Base-by-base conservation (phyloP, 2,329 filamentous ascomycete genomes). In the Fusarium mangiferae region DNA sequence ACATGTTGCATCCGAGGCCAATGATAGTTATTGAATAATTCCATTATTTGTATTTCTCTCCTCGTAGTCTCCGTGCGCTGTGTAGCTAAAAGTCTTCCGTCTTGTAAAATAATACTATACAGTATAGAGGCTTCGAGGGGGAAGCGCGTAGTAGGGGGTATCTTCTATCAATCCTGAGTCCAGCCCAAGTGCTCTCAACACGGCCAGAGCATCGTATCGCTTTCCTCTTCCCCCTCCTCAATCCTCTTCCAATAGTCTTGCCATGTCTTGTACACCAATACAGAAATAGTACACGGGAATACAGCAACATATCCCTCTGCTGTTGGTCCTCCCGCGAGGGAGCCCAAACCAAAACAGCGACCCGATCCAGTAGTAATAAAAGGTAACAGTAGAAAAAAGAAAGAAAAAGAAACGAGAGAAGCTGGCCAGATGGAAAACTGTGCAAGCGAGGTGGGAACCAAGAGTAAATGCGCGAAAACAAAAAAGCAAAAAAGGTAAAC, bases 121-220 rank as follows among this genome's bases (percentile, higher is more conserved):
- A 79, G 70, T 78, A 61, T 75, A 74, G 72, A 77, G 65, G 68
- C 63, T 68, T 66, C 54, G 71, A 77, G 61, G 71, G 77, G 64
- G 60, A 70, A 75, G 66, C 70, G 66, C 71, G 68, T 41, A 56
- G 63, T 68, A 74, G 70, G 75, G 76, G 78, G 79, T 81, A 80
- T 81, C 80, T 75, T 81, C 72, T 78, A 76, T 76, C 72, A 75
- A 68, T 79, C 73, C 75, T 77, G 76, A 80, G 79, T 77, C 78
- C 79, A 77, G 79, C 78, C 80, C 78, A 78, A 73, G 70, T 70
- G 77, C 75, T 74, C 70, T 74, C 70, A 70, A 54, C 66, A 70
- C 51, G 69, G 68, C 67, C 72, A 66, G 70, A 74, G 70, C 77
- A 70, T 69, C 68, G 38, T 41, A 51, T 69, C 64, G 57, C 66